Percentiles rank a stretch among this genome's conserved stretches.
Evolutionary conservation across 2,329 filamentous ascomycete species (phyloP).

Genomic region (Sporothrix euskadiensis): DNA sequence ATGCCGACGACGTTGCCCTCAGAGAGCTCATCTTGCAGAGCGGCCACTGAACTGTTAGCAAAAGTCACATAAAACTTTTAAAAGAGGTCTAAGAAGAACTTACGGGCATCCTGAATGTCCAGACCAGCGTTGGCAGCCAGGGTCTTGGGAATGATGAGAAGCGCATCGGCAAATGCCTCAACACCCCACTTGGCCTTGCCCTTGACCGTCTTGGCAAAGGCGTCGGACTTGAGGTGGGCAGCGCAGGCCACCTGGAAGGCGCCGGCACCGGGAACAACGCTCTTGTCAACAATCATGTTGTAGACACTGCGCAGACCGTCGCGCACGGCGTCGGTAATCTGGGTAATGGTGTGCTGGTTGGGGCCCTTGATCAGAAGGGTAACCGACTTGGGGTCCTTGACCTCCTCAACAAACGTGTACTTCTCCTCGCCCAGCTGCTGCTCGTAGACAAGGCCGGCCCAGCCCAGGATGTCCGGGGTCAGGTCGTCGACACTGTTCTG

Average conservation of each 20-base stretch:
- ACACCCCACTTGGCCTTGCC: constrained; percentile 98
- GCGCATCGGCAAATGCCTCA: constrained; percentile 88
- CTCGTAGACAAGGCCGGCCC: constrained; percentile 96
- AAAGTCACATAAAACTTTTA: neutral
- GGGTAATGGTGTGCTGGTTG: constrained; percentile 92
- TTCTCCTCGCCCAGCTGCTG: constrained; percentile 98
- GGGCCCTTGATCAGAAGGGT: constrained; percentile 97
- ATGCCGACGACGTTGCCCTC: constrained; percentile 86
- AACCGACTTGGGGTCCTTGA: constrained; percentile 97
- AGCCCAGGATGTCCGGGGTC: constrained; percentile 82
- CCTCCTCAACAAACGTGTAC: constrained; percentile 97
- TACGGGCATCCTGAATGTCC: constrained; percentile 92
- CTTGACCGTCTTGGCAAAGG: constrained; percentile 87
- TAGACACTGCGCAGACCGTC: constrained; percentile 95
- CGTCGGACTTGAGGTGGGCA: constrained; percentile 80
- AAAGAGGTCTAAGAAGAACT: constrained; percentile 45
- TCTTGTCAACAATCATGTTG: constrained; percentile 99
- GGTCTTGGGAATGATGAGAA: constrained; percentile 95
- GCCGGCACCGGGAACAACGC: constrained; percentile 89
- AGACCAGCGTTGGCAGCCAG: constrained; percentile 94
- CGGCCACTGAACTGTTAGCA: constrained; percentile 62
- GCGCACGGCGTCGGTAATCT: constrained; percentile 93
- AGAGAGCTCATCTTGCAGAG: constrained; percentile 78
- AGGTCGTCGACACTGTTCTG: constrained; percentile 98
- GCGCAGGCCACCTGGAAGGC: constrained; percentile 96